Evolutionary conservation across 352 stramenopile species (phyloP).

Genomic region (Phytophthora pinifolia): DNA sequence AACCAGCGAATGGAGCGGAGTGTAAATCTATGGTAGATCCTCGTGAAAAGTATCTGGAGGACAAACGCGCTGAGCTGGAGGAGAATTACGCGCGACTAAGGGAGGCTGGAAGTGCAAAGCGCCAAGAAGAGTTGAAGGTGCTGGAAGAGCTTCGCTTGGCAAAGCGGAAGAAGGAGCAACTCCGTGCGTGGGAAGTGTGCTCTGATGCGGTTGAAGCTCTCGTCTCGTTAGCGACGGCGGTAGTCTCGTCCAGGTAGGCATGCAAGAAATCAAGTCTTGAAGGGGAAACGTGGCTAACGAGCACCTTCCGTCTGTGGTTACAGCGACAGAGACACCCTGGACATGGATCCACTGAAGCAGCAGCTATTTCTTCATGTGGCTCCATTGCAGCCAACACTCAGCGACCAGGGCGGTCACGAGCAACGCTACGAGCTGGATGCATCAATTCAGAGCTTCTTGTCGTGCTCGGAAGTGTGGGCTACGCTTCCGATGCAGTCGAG

Average conservation of each 20-base stretch:
- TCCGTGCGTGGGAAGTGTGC: slow-evolving; percentile 26
- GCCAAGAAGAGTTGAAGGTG: slow-evolving; percentile 36
- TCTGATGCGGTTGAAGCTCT: slow-evolving; percentile 34
- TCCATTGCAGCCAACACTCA: background rate
- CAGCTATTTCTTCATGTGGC: slow-evolving; percentile 21
- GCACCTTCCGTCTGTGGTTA: background rate
- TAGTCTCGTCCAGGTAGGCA: slow-evolving; percentile 29
- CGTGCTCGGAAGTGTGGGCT: slow-evolving; percentile 28
- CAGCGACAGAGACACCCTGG: slow-evolving; percentile 17
- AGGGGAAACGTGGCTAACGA: background rate
- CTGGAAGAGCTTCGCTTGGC: slow-evolving; percentile 34
- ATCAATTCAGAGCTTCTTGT: slow-evolving; percentile 30
- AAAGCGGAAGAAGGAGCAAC: slow-evolving; percentile 24
- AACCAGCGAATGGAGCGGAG: background rate
- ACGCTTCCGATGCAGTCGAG: slow-evolving; percentile 22
- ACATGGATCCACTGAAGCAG: slow-evolving; percentile 27
- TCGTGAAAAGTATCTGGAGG: slow-evolving; percentile 43
- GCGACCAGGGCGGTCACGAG: slow-evolving; percentile 16
- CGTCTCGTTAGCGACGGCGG: slow-evolving; percentile 29
- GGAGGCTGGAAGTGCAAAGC: slow-evolving; percentile 32
- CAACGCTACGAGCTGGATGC: slow-evolving; percentile 26
- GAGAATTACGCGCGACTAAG: slow-evolving; percentile 48
- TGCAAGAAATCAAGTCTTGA: background rate
- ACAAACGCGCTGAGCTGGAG: slow-evolving; percentile 45
- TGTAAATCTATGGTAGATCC: slow-evolving; percentile 7